Evolutionary conservation across 331 rosid species (phyloP), one percentile per base, ranked within the genome.

Genomic region (Prunus yedoensis): DNA sequence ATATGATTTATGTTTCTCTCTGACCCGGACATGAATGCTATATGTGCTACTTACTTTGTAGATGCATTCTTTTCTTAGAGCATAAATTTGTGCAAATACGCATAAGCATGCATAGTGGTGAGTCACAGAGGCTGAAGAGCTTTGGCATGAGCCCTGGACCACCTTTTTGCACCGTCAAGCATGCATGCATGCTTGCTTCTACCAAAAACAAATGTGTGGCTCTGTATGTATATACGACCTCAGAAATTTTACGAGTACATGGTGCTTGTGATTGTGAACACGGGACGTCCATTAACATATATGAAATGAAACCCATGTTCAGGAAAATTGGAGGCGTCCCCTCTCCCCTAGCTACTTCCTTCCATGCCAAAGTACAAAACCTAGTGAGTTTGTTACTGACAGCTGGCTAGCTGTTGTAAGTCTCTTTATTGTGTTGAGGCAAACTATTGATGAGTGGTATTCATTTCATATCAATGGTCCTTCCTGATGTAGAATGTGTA

Each of bases 101-200:
- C 51, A 59, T 18, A 20, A 57, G 76, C 68, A 25, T 45, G 68
- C 11, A 15, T 8, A 30, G 21, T 15, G 45, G 77, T 15, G 3
- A 60, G 32, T n/a, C 57, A 45, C 13, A 10, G 68, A 73, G 61
- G 17, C 56, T 11, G 27, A 10, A 9, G 68, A 20, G 41, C 66
- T 56, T n/a, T 66, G 54, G n/a, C 66, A 41, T 5, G 43, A 10
- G 18, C 17, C 41, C 32, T 56, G 78, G 83, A 79, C 78, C 83
- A 66, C 83, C 30, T 47, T 73, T 73, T 5, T 46, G 49, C 49
- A 73, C 47, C 59, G 51, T 28, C 77, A 28, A 46, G 43, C 58
- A 21, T 7, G 3, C 45, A 7, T 32, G 20, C 58, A 45, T 0
- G 3, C 45, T 30, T 32, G 32, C 0, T 71, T 70, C 28, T 32